Evolutionary conservation across 140 eudicot genomes (phyloP).

Genomic region (Senecio squalidus): DNA sequence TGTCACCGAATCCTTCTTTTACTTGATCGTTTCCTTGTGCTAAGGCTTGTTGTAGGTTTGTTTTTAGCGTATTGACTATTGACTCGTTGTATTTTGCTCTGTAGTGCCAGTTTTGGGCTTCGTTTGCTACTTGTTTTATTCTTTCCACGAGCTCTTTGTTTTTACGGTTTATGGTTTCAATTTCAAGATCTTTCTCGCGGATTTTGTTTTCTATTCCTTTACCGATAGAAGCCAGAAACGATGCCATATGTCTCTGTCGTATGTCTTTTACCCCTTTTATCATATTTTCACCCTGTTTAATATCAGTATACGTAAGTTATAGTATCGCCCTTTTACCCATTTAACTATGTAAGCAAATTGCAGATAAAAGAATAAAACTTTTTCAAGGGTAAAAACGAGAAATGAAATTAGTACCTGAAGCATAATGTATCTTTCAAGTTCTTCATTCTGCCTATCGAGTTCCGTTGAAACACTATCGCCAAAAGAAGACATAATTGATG

Average conservation of each 20-base stretch:
- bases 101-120: conserved; percentile 88
- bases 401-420: conserved; percentile 54
- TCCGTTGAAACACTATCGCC: conserved; percentile 59
- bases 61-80: conserved; percentile 49
- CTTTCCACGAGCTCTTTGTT: conserved; percentile 67
- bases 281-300: conserved; percentile 67
- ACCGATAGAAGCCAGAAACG: conserved; percentile 56
- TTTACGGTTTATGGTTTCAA: conserved; percentile 67
- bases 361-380: neutral
- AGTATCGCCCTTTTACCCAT: neutral
- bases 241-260: conserved; percentile 70
- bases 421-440: conserved; percentile 63
- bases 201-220: conserved; percentile 53
- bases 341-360: no score
- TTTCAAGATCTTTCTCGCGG: conserved; percentile 62
- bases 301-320: neutral
- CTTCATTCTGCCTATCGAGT: conserved; percentile 78
- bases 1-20: conserved; percentile 92
- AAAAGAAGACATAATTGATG: conserved; percentile 55
- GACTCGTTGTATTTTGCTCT: conserved; percentile 94
- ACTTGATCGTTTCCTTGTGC: conserved; percentile 53
- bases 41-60: conserved; percentile 66
- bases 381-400: neutral
- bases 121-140: conserved; percentile 69
- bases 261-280: conserved; percentile 63